Base-by-base conservation (phyloP, 208 protist genomes). In the Novymonas esmeraldas region DNA sequence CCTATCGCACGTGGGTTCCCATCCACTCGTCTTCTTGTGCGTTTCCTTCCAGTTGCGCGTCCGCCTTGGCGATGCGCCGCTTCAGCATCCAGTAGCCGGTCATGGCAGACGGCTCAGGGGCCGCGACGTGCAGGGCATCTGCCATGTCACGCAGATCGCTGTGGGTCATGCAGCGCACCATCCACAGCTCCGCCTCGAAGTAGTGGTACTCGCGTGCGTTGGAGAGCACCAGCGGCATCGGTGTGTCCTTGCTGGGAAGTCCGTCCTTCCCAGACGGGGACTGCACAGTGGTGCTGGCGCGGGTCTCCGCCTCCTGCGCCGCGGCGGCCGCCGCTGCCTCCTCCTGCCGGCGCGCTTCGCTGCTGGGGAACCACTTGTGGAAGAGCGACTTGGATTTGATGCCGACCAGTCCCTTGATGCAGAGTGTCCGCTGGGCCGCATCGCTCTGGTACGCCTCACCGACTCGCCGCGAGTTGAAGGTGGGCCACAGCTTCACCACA, bases 351-450 rank as follows among this genome's bases (percentile, higher is more conserved):
- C 42, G 20, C 14, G 4, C 5, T 2, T 26, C 24, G 22, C 6
- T 58, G 24, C 49, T 29, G 24, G 24, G 33, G 6, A 69, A 11
- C 14, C 29, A 31, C 31, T 41, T 39, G 6, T 26, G 1, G 20
- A 61, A 3, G 3, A 61, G 24, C 13, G 50, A 51, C 6, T 42
- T 16, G 10, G 56, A 20, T 36, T 54, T 45, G n/a, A 64, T 46
- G 2, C 65, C 65, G 1, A 71, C 65, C 31, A 72, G 26, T 14
- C 63, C 59, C 39, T 51, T 71, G 24, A 76, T 36, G 18, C 58
- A 44, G 22, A 76, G 31, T 28, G 60, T 76, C 9, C 57, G 71
- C 56, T 48, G 41, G 10, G 58, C 55, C 39, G 22, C 18, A 0
- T 58, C 54, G 18, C 61, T 69, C 10, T 57, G 1, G n/a, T 58